A percentile compares a stretch with the other conserved stretches of the same genome.
phyloP scores from a whole-genome alignment of 2,329 filamentous ascomycete species.

The Remersonia thermophila region DNA sequence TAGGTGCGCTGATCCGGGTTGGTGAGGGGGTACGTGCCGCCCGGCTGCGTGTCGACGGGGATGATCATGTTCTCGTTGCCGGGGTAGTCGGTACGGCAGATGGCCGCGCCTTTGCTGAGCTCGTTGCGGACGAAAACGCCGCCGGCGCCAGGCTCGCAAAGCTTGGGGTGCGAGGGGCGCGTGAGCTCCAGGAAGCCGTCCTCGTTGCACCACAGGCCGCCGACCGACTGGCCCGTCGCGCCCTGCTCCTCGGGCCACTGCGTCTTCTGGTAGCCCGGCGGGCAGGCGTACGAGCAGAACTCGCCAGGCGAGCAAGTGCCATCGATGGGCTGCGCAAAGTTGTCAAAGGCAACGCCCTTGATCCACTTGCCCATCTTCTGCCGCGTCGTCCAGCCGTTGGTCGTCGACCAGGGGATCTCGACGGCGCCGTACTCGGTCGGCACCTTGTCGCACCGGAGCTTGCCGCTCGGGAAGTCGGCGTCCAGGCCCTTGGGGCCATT shows the following conservation, averaged over 20 bases:
- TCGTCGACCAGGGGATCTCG: slow-evolving; percentile 51
- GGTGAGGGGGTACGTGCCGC: slow-evolving; percentile 50
- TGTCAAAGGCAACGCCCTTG: slow-evolving; percentile 43
- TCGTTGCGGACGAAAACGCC: slow-evolving; percentile 67
- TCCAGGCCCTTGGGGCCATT: slow-evolving; percentile 42
- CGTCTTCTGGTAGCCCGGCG: slow-evolving; percentile 80
- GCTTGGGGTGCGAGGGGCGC: slow-evolving; percentile 49
- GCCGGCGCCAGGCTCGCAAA: slow-evolving; percentile 64
- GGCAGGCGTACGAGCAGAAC: slow-evolving; percentile 90
- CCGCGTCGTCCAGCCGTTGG: slow-evolving; percentile 69
- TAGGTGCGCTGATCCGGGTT: slow-evolving; percentile 62
- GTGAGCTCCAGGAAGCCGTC: slow-evolving; percentile 67
- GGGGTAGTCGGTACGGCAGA: slow-evolving; percentile 95
- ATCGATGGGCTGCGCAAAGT: slow-evolving; percentile 50
- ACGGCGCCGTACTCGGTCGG: slow-evolving; percentile 73
- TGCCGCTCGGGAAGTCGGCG: slow-evolving; percentile 61
- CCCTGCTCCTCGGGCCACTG: slow-evolving; percentile 79
- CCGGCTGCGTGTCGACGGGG: slow-evolving; percentile 52
- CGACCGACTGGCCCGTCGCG: slow-evolving; percentile 67
- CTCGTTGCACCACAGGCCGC: slow-evolving; percentile 69
- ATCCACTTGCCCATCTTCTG: slow-evolving; percentile 48
- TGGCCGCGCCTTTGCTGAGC: slow-evolving; percentile 50
- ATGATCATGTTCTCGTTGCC: slow-evolving; percentile 83
- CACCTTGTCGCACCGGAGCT: slow-evolving; percentile 59
- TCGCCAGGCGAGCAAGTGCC: slow-evolving; percentile 49